Evolutionary conservation across 2,329 filamentous ascomycete genomes (phyloP).

Genomic region (Chaetomiaceae sp.): DNA sequence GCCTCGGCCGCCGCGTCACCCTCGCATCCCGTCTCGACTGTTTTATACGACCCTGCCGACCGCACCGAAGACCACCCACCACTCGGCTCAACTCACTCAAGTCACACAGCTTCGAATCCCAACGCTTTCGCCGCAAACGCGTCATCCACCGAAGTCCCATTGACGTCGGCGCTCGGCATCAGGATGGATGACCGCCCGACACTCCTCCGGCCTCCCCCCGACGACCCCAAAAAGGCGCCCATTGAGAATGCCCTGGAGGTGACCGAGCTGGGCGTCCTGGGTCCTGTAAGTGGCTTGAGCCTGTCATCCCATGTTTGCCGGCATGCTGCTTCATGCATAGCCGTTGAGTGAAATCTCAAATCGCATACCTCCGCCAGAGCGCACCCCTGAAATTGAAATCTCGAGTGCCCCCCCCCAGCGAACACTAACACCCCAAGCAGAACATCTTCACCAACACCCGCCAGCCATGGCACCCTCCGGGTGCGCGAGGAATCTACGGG

Average conservation of each 20-base stretch:
- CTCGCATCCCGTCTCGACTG: background rate
- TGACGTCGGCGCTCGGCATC: background rate
- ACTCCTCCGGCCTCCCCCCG: constrained; percentile 69
- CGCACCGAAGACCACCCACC: background rate
- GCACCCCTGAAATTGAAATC: too few relatives aligned
- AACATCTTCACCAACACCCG: constrained; percentile 95
- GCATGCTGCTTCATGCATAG: background rate
- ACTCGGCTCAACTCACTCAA: background rate
- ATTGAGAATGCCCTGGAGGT: constrained; percentile 91
- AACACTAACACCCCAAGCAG: constrained; percentile 36
- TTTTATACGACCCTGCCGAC: background rate
- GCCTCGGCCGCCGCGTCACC: background rate
- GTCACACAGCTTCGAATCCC: too few relatives aligned
- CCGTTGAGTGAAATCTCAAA: too few relatives aligned
- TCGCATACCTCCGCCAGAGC: too few relatives aligned
- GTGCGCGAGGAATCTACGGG: constrained; percentile 89
- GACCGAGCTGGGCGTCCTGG: constrained; percentile 71
- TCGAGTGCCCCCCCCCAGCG: background rate
- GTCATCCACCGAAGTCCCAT: too few relatives aligned
- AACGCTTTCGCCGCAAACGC: too few relatives aligned
- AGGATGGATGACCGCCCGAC: constrained; percentile 43
- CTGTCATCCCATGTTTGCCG: background rate
- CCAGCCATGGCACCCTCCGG: constrained; percentile 85
- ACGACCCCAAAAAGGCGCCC: constrained; percentile 66
- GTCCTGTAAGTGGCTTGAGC: constrained; percentile 54